phyloP scores from a whole-genome alignment of 441 rosid species.

The Dalechampia spathulata region DNA sequence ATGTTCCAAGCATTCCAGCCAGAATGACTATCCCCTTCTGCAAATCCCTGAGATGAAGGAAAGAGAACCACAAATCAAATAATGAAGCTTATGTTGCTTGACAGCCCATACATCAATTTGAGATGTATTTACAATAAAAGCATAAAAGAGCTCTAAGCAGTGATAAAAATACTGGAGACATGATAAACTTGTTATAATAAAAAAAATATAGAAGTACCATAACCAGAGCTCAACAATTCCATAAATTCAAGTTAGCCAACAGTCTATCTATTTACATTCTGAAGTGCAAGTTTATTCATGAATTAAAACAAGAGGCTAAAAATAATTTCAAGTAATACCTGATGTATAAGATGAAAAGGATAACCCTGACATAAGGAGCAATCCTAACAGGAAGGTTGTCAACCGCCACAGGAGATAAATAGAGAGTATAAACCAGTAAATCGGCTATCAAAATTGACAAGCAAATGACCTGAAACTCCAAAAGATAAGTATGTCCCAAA shows the following conservation, averaged over 20 bases:
- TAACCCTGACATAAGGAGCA: constrained; percentile 87
- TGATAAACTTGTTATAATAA: not conserved
- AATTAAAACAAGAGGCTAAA: not conserved
- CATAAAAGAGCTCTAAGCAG: too few relatives aligned
- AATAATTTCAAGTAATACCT: constrained; percentile 39
- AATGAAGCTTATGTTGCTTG: constrained; percentile 6
- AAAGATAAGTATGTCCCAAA: not conserved
- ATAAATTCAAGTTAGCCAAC: constrained; percentile 1
- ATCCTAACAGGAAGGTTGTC: constrained; percentile 72
- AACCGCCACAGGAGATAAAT: constrained; percentile 64
- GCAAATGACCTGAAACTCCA: constrained; percentile 61
- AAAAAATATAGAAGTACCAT: not conserved
- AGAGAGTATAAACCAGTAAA: constrained; percentile 63
- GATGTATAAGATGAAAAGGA: constrained; percentile 62
- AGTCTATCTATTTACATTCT: not conserved
- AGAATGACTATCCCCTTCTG: constrained; percentile 55
- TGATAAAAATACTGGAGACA: not conserved
- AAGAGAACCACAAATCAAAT: constrained; percentile 14
- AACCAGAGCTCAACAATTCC: not conserved
- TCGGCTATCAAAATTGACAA: constrained; percentile 62
- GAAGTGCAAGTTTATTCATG: not conserved
- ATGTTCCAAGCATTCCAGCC: constrained; percentile 90
- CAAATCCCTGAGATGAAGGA: constrained; percentile 49
- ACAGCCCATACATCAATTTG: constrained; percentile 1
- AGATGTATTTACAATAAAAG: not conserved